A percentile compares a stretch with the other conserved stretches of the same genome.
Evolutionary conservation across 495 filamentous ascomycete species (phyloP).

Genomic region (Thermothielavioides terrestris): DNA sequence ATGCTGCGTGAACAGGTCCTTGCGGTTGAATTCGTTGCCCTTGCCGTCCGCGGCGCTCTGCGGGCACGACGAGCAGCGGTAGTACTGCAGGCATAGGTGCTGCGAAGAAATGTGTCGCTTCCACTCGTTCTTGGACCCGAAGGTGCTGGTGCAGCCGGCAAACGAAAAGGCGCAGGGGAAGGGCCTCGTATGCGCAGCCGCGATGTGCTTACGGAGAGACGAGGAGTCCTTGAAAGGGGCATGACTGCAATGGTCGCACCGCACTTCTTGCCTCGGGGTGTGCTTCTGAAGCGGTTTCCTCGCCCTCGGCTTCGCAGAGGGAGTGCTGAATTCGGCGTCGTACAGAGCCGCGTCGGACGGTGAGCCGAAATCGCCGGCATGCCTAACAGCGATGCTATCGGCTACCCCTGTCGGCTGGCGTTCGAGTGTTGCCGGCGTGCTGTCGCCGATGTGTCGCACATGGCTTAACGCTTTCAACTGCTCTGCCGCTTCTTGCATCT

Average conservation of each 20-base stretch:
- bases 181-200: conserved; percentile 54
- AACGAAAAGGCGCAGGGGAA: conserved; percentile 80
- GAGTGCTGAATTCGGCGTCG: conserved; percentile 33
- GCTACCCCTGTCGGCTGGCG: conserved; percentile 21
- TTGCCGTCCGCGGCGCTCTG: conserved; percentile 52
- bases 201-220: conserved; percentile 50
- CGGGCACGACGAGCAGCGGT: conserved; percentile 68
- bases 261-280: conserved; percentile 45
- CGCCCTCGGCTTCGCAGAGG: conserved; percentile 35
- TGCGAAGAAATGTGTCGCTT: conserved; percentile 87
- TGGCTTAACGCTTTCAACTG: conserved; percentile 52
- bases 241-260: conserved; percentile 46
- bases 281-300: conserved; percentile 44
- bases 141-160: conserved; percentile 77
- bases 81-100: conserved; percentile 77
- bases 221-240: conserved; percentile 52
- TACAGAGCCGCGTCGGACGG: conserved; percentile 33
- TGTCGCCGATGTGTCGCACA: conserved; percentile 41
- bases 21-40: conserved; percentile 68
- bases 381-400: conserved; percentile 29
- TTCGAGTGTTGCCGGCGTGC: conserved; percentile 20
- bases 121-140: conserved; percentile 90
- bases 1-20: conserved; percentile 93
- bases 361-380: conserved; percentile 33
- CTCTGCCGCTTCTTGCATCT: conserved; percentile 52